Evolutionary conservation across 192 early-diverging fungal genomes (phyloP), one percentile per base, ranked within the genome.

Genomic region (Neocallimastix lanati): DNA sequence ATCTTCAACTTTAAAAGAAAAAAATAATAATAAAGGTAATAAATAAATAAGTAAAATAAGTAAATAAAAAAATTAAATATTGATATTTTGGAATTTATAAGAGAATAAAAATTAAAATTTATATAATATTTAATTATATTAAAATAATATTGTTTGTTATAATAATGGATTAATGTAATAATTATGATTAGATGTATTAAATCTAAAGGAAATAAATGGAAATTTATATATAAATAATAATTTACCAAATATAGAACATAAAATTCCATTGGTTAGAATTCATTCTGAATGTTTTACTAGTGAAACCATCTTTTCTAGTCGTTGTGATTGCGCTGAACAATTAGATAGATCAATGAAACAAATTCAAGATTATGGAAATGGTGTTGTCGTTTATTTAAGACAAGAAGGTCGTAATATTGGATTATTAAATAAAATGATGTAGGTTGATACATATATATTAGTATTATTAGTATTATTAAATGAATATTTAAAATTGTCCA

Each of bases 211-310:
- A 3, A 13, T 25, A 14, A n/a, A 83, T 36, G 25, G 27, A 80
- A 86, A 36, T 37, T 28, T 79, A 37, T 37, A 5, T 82, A 82
- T 81, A 77, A 77, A 77, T 18, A 76, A 25, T 76, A 35, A 15
- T 25, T 4, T 25, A 25, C 16, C 4, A 21, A n/a, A 28, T 11
- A 13, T 29, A 40, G 21, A 28, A 80, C n/a, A 79, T 4, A 76
- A 78, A 28, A 78, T 87, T 0, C 94, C 96, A 28, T 82, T 99
- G 37, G 93, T 92, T 15, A 91, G 97, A 28, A 96, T 99, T 76
- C 97, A 99, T 82, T 97, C 96, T 0, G 96, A 94, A 82, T 99
- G 97, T 82, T 97, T 96, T 80, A 99, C 97, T 0, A 96, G 97
- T 76, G 97, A 99, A 82, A 97, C 94, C 0, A 90, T 97, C 5